Conservation (phyloP, 768 basidiomycete species). For the Fistulinella prunicolor region DNA sequence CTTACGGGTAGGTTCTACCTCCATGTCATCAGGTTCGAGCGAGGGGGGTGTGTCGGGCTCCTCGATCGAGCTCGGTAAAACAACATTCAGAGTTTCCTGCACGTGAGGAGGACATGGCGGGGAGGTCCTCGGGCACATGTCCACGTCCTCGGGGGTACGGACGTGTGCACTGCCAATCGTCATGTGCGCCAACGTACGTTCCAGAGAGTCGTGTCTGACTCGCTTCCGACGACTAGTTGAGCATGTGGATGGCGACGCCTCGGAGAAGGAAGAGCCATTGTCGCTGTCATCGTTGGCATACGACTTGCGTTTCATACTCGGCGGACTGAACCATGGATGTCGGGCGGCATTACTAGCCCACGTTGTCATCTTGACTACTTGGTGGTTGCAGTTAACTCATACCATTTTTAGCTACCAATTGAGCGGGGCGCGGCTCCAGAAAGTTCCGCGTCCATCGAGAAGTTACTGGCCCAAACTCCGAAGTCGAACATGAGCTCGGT, state of each 20-base stretch:
- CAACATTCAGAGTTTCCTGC: slow-evolving; percentile 10
- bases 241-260: slow-evolving; percentile 22
- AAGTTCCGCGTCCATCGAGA: slow-evolving; percentile 5
- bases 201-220: slow-evolving; percentile 46
- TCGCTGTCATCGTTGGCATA: slow-evolving; percentile 19
- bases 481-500: not conserved
- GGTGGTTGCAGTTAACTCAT: not conserved
- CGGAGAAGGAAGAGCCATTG: slow-evolving; percentile 8
- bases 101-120: slow-evolving; percentile 2
- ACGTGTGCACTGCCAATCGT: slow-evolving; percentile 21
- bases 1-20: slow-evolving; percentile 65
- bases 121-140: slow-evolving; percentile 15
- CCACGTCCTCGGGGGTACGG: slow-evolving; percentile 14
- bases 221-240: slow-evolving; percentile 50
- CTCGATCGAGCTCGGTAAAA: slow-evolving; percentile 41
- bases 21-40: slow-evolving; percentile 61
- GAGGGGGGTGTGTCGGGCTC: slow-evolving; percentile 36
- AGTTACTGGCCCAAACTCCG: not conserved
- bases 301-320: slow-evolving; percentile 41
- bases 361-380: slow-evolving; percentile 25
- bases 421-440: slow-evolving; percentile 1
- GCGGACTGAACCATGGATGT: slow-evolving; percentile 46
- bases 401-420: not conserved
- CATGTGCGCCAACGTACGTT: slow-evolving; percentile 57
- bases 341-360: slow-evolving; percentile 32